Evolutionary conservation across 2,329 filamentous ascomycete species (phyloP), one percentile per base, ranked within the genome.

Genomic region (Cytospora paraplurivora): DNA sequence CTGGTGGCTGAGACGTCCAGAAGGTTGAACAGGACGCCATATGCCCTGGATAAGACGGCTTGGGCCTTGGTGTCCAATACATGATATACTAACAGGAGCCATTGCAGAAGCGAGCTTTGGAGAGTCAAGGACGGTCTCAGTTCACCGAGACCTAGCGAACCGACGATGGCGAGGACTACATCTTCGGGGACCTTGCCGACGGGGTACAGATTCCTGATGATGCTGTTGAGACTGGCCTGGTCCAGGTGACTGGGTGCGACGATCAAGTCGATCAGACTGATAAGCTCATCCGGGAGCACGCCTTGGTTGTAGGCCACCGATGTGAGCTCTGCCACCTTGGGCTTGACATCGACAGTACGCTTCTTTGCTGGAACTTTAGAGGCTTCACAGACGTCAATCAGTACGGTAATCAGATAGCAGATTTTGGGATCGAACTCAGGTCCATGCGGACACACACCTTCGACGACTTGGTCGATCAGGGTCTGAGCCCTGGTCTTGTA

Each of bases 171-270:
- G 56, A 91, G 79, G 56, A 91, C 78, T 49, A 87, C 74, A 62
- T 85, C 79, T 38, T 83, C 79, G 13, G 84, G 73, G n/a, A 96
- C 82, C 50, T 81, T 81, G 47, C 82, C 80, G n/a, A 84, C 81
- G 1, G 92, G 92, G 74, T 94, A 96, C 56, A 96, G 78, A 65
- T 89, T 91, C 67, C 88, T 90, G 69, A 92, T 76, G 56, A 96
- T 78, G 34, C 81, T 84, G 15, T 84, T 87, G 34, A 89, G 81
- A 68, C 87, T 92, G 34, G 87, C 87, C 75, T 95, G 92, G 73
- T 95, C 91, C 27, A 96, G 82, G 68, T 88, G 79, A 68, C 82
- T 90, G 54, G 87, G 87, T 27, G 80, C 79, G 21, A 88, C 88
- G 68, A 92, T 76, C 62, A 94, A 79, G 63, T 88, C 83, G 68